Percentiles rank a stretch among this genome's conserved stretches.
Evolutionary conservation across 208 protist species (phyloP).

Genomic region (Leishmania arabica): DNA sequence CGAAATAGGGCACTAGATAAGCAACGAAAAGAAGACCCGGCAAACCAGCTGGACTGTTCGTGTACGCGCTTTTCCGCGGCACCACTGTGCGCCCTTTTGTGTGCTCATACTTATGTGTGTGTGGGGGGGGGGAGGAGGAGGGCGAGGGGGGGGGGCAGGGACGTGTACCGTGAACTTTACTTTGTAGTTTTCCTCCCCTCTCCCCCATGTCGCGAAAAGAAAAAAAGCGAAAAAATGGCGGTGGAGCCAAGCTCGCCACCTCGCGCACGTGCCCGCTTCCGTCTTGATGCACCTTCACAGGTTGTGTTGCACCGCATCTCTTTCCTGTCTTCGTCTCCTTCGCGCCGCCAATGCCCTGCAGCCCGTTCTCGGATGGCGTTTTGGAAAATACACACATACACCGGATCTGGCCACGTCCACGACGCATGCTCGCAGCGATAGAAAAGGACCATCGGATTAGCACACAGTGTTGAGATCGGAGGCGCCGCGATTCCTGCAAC

Average conservation of each 20-base stretch:
- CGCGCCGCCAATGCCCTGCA: not conserved
- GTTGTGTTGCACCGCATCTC: not conserved
- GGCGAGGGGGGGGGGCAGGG: no score
- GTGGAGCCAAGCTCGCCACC: not conserved
- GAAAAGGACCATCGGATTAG: not conserved
- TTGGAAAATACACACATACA: not conserved
- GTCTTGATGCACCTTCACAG: not conserved
- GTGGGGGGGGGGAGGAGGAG: not conserved
- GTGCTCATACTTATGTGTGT: conserved; percentile 15
- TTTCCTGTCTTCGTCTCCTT: not conserved
- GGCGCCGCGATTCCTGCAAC: not conserved
- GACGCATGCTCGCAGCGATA: not conserved
- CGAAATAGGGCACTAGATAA: not conserved
- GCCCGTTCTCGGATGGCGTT: no score
- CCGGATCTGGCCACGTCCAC: not conserved
- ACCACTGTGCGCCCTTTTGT: not conserved
- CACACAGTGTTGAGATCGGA: not conserved
- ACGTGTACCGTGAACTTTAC: not conserved
- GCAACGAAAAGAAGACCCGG: not conserved
- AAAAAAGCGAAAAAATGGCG: not conserved
- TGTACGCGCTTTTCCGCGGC: not conserved
- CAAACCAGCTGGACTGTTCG: not conserved
- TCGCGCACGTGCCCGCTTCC: not conserved
- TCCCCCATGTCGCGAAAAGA: not conserved
- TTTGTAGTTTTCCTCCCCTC: not conserved